Percentiles rank a stretch among this genome's conserved stretches.
These are phyloP conservation scores for Penicillium bovifimosum DNA, from an alignment of 495 filamentous ascomycete genomes.

Conservation along the genomic window DNA sequence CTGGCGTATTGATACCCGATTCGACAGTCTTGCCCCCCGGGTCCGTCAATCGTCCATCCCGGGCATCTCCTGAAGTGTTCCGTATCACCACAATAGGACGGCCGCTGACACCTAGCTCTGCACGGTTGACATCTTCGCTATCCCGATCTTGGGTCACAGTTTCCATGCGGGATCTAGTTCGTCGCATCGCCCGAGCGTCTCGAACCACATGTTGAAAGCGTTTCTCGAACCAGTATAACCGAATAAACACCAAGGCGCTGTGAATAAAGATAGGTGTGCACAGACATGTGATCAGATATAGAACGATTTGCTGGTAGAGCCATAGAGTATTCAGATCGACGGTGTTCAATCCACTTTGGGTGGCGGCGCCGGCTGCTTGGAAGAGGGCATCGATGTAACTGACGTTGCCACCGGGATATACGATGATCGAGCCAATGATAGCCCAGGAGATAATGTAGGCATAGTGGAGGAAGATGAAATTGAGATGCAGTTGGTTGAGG, in stretches of 20 bases:
- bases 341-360: slow-evolving; percentile 89
- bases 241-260: slow-evolving; percentile 78
- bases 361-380: slow-evolving; percentile 71
- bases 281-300: slow-evolving; percentile 67
- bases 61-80: slow-evolving; percentile 33
- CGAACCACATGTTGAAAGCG: slow-evolving; percentile 75
- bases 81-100: slow-evolving; percentile 71
- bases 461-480: slow-evolving; percentile 86
- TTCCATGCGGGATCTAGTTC: slow-evolving; percentile 52
- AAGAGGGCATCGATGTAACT: slow-evolving; percentile 87
- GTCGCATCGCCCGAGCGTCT: slow-evolving; percentile 49
- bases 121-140: slow-evolving; percentile 38
- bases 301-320: slow-evolving; percentile 69
- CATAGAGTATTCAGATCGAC: slow-evolving; percentile 68
- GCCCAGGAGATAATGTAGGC: slow-evolving; percentile 67
- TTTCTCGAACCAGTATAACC: slow-evolving; percentile 97
- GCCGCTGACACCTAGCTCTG: slow-evolving; percentile 65
- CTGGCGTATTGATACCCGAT: slow-evolving; percentile 22
- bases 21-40: slow-evolving; percentile 12
- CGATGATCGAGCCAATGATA: slow-evolving; percentile 67
- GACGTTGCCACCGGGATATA: slow-evolving; percentile 60
- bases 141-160: slow-evolving; percentile 49
- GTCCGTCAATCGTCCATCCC: slow-evolving; percentile 20
- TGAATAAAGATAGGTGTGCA: slow-evolving; percentile 91
- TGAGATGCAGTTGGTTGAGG: slow-evolving; percentile 55